Evolutionary conservation across 2,329 filamentous ascomycete genomes (phyloP).

Genomic region (Fusarium sp.): DNA sequence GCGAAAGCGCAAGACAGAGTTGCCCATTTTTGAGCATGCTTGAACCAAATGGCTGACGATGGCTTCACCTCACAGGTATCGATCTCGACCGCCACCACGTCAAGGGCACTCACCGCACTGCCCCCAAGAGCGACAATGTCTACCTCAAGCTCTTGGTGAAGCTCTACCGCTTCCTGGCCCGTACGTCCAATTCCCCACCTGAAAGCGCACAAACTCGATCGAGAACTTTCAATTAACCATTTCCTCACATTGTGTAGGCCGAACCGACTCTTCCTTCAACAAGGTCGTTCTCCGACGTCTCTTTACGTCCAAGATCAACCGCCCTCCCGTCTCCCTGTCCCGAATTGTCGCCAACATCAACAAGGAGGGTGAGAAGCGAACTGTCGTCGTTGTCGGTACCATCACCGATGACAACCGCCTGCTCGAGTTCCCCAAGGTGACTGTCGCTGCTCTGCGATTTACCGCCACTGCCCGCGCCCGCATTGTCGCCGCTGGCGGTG

Average conservation of each 20-base stretch:
- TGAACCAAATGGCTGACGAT: slow-evolving; percentile 71
- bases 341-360: slow-evolving; percentile 80
- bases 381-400: slow-evolving; percentile 92
- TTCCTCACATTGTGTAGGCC: slow-evolving; percentile 65
- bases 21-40: slow-evolving; percentile 67
- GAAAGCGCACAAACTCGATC: not conserved
- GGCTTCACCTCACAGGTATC: slow-evolving; percentile 69
- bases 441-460: slow-evolving; percentile 94
- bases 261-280: slow-evolving; percentile 98
- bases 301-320: slow-evolving; percentile 99
- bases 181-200: slow-evolving; percentile 68
- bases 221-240: slow-evolving; percentile 19
- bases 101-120: slow-evolving; percentile 84
- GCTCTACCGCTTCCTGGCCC: slow-evolving; percentile 96
- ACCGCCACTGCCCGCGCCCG: slow-evolving; percentile 95
- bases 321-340: slow-evolving; percentile 92
- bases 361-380: slow-evolving; percentile 79
- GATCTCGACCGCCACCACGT: slow-evolving; percentile 78
- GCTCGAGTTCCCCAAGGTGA: slow-evolving; percentile 89
- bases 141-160: slow-evolving; percentile 98
- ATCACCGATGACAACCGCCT: slow-evolving; percentile 98
- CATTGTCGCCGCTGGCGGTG: slow-evolving; percentile 92
- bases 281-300: slow-evolving; percentile 97
- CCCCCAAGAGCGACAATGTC: slow-evolving; percentile 97
- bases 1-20: slow-evolving; percentile 45